Conservation (phyloP, 352 stramenopile species). For the Globisporangium irregulare region DNA sequence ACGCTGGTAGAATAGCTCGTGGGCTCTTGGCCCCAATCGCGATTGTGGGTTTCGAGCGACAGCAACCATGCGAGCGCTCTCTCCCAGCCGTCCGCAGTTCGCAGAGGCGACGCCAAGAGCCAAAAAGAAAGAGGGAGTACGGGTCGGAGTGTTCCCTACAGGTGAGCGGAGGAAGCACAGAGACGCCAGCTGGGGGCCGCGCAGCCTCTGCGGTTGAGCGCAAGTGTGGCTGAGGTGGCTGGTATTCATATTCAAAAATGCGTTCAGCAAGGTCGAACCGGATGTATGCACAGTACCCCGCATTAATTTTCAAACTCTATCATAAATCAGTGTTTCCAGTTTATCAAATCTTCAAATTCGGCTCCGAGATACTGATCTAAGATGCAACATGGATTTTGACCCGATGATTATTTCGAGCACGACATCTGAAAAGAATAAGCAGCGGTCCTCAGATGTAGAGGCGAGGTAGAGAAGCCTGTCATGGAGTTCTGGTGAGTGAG, state of each 20-base stretch:
- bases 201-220: neutral
- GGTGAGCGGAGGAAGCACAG: neutral
- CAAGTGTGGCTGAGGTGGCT: neutral
- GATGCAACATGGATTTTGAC: neutral
- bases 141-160: neutral
- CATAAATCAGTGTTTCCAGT: neutral
- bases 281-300: neutral
- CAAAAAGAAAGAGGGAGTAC: neutral
- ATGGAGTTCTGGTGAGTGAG: neutral
- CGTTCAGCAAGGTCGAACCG: neutral
- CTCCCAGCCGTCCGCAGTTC: neutral
- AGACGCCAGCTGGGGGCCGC: neutral
- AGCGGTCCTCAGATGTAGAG: neutral
- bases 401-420: neutral
- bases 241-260: neutral
- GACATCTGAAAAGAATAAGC: neutral
- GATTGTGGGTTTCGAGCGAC: neutral
- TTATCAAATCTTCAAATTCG: neutral
- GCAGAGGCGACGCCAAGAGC: neutral
- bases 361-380: neutral
- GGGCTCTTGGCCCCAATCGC: conserved; percentile 6
- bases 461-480: neutral
- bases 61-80: neutral
- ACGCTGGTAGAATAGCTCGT: neutral
- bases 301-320: neutral